Percentiles rank a stretch among this genome's conserved stretches.
These are phyloP conservation scores for Neurospora sp. DNA, from an alignment of 495 filamentous ascomycete species.

Conservation along the genomic window DNA sequence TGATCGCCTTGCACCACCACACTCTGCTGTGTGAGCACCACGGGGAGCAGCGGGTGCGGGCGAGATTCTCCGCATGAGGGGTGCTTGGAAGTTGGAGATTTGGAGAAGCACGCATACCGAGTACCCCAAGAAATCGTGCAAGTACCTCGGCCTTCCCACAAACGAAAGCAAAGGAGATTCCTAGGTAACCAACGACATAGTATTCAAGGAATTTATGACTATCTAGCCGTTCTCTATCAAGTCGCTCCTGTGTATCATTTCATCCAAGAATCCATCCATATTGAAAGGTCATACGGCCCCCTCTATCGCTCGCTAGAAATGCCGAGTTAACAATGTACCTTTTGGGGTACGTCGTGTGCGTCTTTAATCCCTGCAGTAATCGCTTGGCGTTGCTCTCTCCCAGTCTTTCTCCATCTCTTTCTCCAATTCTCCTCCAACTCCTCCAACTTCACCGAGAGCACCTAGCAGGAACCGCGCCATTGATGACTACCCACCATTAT, in stretches of 20 bases:
- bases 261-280: background rate
- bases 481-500: background rate
- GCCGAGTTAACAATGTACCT: background rate
- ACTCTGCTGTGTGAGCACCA: background rate
- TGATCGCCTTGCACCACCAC: background rate
- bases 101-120: background rate
- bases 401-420: background rate
- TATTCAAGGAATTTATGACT: background rate
- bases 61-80: background rate
- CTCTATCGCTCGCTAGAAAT: background rate
- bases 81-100: background rate
- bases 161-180: background rate
- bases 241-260: background rate
- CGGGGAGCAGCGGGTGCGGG: background rate
- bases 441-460: no score
- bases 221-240: background rate
- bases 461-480: background rate
- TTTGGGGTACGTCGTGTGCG: background rate
- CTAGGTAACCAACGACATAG: background rate
- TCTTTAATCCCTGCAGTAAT: background rate
- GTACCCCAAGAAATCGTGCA: background rate
- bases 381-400: background rate
- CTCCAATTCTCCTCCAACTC: background rate
- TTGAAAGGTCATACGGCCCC: background rate
- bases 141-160: background rate